phyloP scores from a whole-genome alignment of 805 yeast species.

The Spathaspora gorwiae region DNA sequence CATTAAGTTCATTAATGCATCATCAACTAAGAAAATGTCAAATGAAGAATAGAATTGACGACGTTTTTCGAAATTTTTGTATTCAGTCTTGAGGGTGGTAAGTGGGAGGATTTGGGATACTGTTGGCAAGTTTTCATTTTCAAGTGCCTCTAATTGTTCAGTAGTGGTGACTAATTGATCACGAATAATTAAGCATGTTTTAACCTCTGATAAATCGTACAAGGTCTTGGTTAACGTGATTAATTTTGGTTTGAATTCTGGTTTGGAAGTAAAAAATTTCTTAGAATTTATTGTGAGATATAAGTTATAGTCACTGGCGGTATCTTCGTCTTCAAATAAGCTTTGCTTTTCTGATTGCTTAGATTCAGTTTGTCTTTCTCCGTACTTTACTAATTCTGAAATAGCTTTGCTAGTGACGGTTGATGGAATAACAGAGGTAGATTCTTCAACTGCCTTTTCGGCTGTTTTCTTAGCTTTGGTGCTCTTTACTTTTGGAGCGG shows the following conservation, averaged over 20 bases:
- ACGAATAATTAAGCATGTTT: slow-evolving; percentile 64
- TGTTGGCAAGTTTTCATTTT: slow-evolving; percentile 42
- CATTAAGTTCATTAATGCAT: slow-evolving; percentile 68
- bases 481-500: slow-evolving; percentile 30
- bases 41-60: slow-evolving; percentile 65
- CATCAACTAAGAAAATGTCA: slow-evolving; percentile 83
- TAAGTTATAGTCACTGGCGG: slow-evolving; percentile 45
- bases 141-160: slow-evolving; percentile 43
- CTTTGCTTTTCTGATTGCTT: slow-evolving; percentile 40
- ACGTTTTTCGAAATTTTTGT: slow-evolving; percentile 83
- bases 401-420: slow-evolving; percentile 46
- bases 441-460: not conserved
- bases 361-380: slow-evolving; percentile 26
- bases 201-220: slow-evolving; percentile 35
- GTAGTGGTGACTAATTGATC: slow-evolving; percentile 48
- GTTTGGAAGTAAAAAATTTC: slow-evolving; percentile 57
- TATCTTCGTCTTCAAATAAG: slow-evolving; percentile 48
- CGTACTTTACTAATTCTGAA: slow-evolving; percentile 60
- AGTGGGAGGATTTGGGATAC: slow-evolving; percentile 60
- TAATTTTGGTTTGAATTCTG: slow-evolving; percentile 52
- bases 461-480: slow-evolving; percentile 4
- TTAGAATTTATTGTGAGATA: slow-evolving; percentile 63
- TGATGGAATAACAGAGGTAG: slow-evolving; percentile 14
- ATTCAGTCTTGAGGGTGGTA: slow-evolving; percentile 74
- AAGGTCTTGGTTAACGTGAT: slow-evolving; percentile 46